phyloP scores from a whole-genome alignment of 2,329 filamentous ascomycete genomes.

The Exophiala lecanii-corni region DNA sequence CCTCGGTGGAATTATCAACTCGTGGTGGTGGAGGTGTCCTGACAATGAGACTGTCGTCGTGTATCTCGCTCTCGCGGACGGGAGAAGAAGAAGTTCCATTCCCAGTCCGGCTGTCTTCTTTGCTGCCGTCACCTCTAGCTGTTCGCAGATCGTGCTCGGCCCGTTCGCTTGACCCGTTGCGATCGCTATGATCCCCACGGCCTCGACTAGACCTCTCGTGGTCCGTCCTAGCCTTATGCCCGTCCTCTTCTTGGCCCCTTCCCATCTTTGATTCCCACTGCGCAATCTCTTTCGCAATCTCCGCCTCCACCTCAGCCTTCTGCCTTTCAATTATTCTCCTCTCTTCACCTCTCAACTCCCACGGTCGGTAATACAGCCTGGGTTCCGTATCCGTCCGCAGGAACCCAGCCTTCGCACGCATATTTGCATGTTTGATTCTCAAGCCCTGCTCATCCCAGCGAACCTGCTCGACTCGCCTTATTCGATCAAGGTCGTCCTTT shows the following conservation, averaged over 20 bases:
- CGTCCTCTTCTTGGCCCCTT: constrained; percentile 27
- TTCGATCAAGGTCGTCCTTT: constrained; percentile 56
- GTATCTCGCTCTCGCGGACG: neutral
- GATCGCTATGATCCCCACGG: neutral
- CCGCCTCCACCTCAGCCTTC: constrained; percentile 58
- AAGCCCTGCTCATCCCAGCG: constrained; percentile 63
- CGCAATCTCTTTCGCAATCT: constrained; percentile 60
- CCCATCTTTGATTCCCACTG: constrained; percentile 14
- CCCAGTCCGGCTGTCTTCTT: too few species aligned
- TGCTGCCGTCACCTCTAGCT: neutral
- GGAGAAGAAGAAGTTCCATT: neutral
- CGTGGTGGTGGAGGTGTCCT: neutral
- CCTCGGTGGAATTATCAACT: neutral
- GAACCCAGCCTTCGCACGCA: constrained; percentile 67
- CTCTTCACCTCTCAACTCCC: constrained; percentile 66
- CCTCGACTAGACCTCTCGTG: neutral
- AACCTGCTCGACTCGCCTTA: constrained; percentile 65
- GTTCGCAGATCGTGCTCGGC: neutral
- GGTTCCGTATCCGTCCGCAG: constrained; percentile 69
- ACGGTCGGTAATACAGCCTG: constrained; percentile 79
- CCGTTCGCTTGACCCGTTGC: neutral
- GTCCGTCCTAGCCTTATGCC: constrained; percentile 3
- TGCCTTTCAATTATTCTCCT: constrained; percentile 68
- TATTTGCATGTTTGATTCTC: constrained; percentile 61
- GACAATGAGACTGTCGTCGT: neutral